These are phyloP conservation scores for Pleurozium schreberi DNA, from an alignment of 225 moss, liverwort and hornwort genomes.

Conservation along the genomic window DNA sequence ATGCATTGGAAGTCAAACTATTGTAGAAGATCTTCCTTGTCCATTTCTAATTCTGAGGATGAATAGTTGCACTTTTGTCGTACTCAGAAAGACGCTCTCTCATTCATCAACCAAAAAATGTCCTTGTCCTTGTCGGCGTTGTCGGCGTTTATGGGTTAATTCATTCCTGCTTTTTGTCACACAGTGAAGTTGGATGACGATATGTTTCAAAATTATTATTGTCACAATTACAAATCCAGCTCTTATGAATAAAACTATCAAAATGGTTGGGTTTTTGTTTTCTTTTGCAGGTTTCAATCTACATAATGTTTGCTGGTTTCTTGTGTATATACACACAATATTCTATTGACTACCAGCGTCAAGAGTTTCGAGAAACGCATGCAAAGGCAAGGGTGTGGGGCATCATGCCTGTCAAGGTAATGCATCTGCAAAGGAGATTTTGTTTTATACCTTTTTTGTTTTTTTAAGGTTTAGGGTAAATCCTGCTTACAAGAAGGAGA, in stretches of 20 bases:
- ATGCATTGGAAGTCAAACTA: too few relatives aligned
- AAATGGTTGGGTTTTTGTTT: background rate
- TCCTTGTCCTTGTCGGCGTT: too few relatives aligned
- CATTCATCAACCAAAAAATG: too few relatives aligned
- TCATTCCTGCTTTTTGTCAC: background rate
- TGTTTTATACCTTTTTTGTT: background rate
- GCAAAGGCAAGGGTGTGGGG: conserved; percentile 38
- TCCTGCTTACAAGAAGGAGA: background rate
- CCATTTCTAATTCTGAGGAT: too few relatives aligned
- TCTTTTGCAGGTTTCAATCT: background rate
- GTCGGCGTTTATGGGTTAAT: too few relatives aligned
- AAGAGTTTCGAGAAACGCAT: conserved; percentile 22
- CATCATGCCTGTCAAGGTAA: conserved; percentile 32
- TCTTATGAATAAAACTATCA: background rate
- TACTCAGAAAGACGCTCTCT: too few relatives aligned
- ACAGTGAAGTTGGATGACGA: background rate
- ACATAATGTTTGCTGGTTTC: conserved; percentile 18
- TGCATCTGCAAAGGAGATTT: background rate
- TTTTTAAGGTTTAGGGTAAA: background rate
- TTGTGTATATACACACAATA: conserved; percentile 30
- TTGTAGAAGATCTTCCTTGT: too few relatives aligned
- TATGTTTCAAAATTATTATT: background rate
- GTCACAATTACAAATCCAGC: background rate
- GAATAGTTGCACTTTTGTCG: too few relatives aligned
- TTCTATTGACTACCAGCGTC: conserved; percentile 27